phyloP scores from a whole-genome alignment of 305 asterid genomes.

The Solanum hybrid region DNA sequence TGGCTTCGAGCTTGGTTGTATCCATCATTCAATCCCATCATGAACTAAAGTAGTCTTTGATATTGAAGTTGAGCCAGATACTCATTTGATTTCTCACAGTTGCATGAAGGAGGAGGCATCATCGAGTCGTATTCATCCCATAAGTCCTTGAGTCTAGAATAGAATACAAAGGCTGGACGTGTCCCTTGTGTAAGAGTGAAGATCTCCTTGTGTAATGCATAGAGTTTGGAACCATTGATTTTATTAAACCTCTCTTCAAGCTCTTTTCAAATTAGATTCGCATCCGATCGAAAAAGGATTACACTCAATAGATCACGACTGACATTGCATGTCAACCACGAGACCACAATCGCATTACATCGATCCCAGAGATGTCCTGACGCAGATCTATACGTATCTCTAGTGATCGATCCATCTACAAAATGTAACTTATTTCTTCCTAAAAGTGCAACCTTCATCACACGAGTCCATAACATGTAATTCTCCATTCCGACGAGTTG shows the following conservation, averaged over 20 bases:
- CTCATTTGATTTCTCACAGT: background rate
- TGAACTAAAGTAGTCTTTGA: background rate
- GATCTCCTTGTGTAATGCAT: background rate
- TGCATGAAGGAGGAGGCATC: background rate
- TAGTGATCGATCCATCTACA: background rate
- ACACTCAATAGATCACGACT: background rate
- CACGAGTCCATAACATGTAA: background rate
- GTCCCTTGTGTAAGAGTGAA: background rate
- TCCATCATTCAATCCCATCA: background rate
- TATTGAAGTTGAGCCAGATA: background rate
- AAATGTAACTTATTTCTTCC: background rate
- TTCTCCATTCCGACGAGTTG: background rate
- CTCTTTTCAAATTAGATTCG: background rate
- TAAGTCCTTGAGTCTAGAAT: background rate
- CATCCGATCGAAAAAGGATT: background rate
- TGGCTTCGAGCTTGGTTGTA: background rate
- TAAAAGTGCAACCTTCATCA: background rate
- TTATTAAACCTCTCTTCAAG: background rate
- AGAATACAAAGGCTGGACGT: fast-evolving
- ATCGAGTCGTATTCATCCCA: background rate
- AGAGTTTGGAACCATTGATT: background rate
- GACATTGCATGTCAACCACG: background rate
- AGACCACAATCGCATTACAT: background rate
- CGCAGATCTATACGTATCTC: background rate
- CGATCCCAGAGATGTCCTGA: background rate